These are phyloP conservation scores for Chara braunii DNA, from an alignment of 139 green algal genomes.

Conservation along the genomic window DNA sequence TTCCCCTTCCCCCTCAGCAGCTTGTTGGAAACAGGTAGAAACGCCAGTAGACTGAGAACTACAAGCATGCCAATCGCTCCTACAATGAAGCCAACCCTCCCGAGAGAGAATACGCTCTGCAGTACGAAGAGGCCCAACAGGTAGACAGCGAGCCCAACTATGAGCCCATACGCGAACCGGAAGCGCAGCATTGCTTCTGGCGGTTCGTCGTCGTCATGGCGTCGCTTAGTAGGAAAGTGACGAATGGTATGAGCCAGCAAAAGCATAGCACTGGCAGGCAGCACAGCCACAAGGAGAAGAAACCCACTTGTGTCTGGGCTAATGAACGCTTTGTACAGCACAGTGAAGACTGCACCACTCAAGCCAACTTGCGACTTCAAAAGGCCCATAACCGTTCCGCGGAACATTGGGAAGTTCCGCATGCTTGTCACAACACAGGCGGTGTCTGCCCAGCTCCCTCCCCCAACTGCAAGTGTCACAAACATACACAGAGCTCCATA, in stretches of 20 bases:
- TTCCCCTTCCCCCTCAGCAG: neutral
- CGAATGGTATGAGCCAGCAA: too few species aligned
- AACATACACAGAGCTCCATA: neutral
- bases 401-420: conserved; percentile 66
- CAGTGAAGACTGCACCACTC: conserved; percentile 21
- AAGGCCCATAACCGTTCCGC: conserved; percentile 67
- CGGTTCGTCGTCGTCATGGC: too few species aligned
- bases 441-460: conserved; percentile 63
- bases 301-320: conserved; percentile 11
- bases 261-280: too few species aligned
- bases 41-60: too few species aligned
- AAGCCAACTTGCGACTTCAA: conserved; percentile 61
- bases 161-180: neutral
- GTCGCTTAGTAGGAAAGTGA: too few species aligned
- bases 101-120: too few species aligned
- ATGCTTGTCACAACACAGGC: conserved; percentile 58
- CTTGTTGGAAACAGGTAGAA: too few species aligned
- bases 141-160: neutral
- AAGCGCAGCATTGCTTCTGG: too few species aligned
- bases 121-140: neutral
- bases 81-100: too few species aligned
- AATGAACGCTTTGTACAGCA: conserved; percentile 15
- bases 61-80: too few species aligned
- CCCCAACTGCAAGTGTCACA: conserved; percentile 47
- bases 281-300: conserved; percentile 20